A percentile compares a stretch with the other conserved stretches of the same genome.
Evolutionary conservation across 192 early-diverging fungal species (phyloP).

Genomic region (Tieghemiomyces parasiticus): DNA sequence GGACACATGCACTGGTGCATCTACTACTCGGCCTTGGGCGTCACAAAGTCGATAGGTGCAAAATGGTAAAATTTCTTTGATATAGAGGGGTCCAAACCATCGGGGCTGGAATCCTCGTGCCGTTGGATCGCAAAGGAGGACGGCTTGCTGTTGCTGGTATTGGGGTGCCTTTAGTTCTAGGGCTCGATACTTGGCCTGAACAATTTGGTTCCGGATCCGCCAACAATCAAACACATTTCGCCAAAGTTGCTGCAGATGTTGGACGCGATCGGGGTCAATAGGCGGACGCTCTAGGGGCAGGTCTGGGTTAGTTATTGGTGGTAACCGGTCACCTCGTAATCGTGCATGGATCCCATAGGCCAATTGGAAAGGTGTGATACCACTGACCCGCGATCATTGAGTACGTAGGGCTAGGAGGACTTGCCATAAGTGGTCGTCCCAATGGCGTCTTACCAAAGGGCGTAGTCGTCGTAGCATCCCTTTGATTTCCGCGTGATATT

Average conservation of each 20-base stretch:
- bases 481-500: slow-evolving; percentile 7
- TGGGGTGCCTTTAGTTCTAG: background rate
- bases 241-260: background rate
- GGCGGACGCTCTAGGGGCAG: too few relatives aligned
- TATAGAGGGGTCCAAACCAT: background rate
- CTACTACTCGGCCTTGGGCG: background rate
- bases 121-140: background rate
- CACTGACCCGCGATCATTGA: background rate
- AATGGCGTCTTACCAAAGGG: background rate
- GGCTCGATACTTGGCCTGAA: background rate
- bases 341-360: background rate
- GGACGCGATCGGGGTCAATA: background rate
- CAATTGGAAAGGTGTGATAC: background rate
- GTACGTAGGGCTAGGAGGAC: background rate
- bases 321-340: background rate
- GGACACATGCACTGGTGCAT: background rate
- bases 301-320: background rate
- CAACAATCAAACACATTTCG: background rate
- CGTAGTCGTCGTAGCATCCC: background rate
- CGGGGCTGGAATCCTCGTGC: background rate
- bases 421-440: slow-evolving; percentile 9
- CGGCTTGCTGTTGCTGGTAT: background rate
- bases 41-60: background rate
- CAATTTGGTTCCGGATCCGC: background rate
- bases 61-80: background rate